Evolutionary conservation across 2,329 filamentous ascomycete genomes (phyloP).

Genomic region (Celoporthe dispersa): DNA sequence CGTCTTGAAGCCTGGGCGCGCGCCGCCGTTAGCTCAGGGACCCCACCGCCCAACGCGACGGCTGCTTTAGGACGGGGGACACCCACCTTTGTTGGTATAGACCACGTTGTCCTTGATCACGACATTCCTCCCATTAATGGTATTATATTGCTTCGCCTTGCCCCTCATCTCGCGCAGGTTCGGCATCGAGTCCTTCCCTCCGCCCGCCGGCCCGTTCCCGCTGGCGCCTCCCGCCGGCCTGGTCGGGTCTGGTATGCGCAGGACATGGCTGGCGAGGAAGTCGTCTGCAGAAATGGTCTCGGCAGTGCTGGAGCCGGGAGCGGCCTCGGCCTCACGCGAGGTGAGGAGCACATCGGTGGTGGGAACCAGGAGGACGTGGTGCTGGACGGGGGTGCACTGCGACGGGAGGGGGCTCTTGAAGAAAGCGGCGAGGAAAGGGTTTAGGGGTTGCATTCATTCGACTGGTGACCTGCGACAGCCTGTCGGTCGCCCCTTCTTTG

Average conservation of each 20-base stretch:
- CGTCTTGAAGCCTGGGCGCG: slow-evolving; percentile 79
- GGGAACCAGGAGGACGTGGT: slow-evolving; percentile 92
- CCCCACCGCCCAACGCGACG: not conserved
- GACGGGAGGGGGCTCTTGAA: slow-evolving; percentile 92
- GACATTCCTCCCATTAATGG: slow-evolving; percentile 88
- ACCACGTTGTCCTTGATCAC: slow-evolving; percentile 92
- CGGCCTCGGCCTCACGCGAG: slow-evolving; percentile 82
- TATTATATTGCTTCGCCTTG: slow-evolving; percentile 93
- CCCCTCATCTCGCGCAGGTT: slow-evolving; percentile 84
- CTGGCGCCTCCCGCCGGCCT: slow-evolving; percentile 48
- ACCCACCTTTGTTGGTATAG: slow-evolving; percentile 92
- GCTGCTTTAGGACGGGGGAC: not conserved
- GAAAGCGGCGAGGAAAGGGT: slow-evolving; percentile 97
- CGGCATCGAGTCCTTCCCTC: slow-evolving; percentile 56
- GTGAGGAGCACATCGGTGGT: slow-evolving; percentile 90
- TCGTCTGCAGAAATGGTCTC: slow-evolving; percentile 90
- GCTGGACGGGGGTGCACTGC: slow-evolving; percentile 89
- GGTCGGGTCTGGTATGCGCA: slow-evolving; percentile 72
- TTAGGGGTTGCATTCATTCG: slow-evolving; percentile 91
- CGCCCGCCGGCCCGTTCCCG: slow-evolving; percentile 45
- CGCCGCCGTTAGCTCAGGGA: slow-evolving; percentile 23
- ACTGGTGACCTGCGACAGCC: slow-evolving; percentile 31
- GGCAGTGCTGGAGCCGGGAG: slow-evolving; percentile 65
- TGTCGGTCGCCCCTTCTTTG: slow-evolving; percentile 22
- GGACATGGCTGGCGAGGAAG: slow-evolving; percentile 94